Conservation (phyloP, 768 basidiomycete genomes). For the Chiua virens region DNA sequence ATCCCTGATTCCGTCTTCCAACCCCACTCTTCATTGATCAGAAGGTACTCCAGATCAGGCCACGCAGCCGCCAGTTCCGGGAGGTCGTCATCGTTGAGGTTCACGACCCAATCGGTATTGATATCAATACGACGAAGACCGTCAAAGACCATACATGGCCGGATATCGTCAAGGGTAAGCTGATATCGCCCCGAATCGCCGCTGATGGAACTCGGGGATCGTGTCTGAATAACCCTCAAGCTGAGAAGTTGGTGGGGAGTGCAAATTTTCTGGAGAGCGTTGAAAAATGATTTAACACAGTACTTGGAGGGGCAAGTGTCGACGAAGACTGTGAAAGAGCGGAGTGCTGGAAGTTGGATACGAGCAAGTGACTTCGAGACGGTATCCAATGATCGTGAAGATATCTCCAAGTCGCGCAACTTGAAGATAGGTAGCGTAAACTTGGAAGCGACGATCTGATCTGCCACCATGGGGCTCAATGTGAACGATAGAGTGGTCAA, state of each 20-base stretch:
- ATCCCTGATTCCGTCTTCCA: slow-evolving; percentile 17
- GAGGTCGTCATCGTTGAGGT: slow-evolving; percentile 10
- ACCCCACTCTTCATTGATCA: slow-evolving; percentile 21
- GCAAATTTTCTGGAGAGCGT: slow-evolving; percentile 7
- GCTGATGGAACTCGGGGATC: not conserved
- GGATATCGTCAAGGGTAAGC: slow-evolving; percentile 19
- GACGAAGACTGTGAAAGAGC: slow-evolving; percentile 7
- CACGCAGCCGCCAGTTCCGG: slow-evolving; percentile 16
- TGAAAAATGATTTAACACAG: slow-evolving; percentile 6
- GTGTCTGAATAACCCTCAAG: slow-evolving; percentile 12
- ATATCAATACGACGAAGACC: slow-evolving; percentile 13
- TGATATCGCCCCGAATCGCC: not conserved
- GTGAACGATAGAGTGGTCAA: slow-evolving; percentile 11
- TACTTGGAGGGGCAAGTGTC: slow-evolving; percentile 10
- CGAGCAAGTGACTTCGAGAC: slow-evolving; percentile 1
- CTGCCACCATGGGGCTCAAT: not conserved
- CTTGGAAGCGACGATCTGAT: slow-evolving; percentile 3
- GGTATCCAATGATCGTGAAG: slow-evolving; percentile 1
- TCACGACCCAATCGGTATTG: slow-evolving; percentile 10
- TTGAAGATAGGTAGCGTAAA: slow-evolving; percentile 3
- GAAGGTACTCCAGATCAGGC: slow-evolving; percentile 13
- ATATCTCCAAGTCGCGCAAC: slow-evolving; percentile 12
- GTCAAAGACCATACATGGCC: slow-evolving; percentile 13
- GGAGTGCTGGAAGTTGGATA: slow-evolving; percentile 4
- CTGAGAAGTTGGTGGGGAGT: not conserved